phyloP scores from a whole-genome alignment of 2,329 filamentous ascomycete genomes.

The Calonectria crousiana region DNA sequence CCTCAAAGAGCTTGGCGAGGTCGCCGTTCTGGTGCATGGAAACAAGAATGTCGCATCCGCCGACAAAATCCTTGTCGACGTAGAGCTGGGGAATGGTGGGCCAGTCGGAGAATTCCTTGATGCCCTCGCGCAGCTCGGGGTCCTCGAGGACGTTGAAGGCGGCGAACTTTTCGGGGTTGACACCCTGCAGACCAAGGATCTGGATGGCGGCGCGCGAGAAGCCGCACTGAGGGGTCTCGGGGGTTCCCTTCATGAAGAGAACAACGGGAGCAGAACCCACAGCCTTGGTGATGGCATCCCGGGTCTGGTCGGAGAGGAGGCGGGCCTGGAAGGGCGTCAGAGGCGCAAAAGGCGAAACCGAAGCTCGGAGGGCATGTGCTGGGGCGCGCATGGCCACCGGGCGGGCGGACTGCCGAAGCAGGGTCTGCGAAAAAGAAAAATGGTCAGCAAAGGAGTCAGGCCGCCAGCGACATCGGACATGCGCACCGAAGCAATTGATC shows the following conservation, averaged over 20 bases:
- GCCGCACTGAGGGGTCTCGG: conserved; percentile 94
- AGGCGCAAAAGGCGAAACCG: conserved; percentile 36
- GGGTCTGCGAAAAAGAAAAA: conserved; percentile 39
- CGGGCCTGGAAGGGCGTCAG: conserved; percentile 63
- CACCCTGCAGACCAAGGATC: conserved; percentile 93
- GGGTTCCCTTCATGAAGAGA: conserved; percentile 99
- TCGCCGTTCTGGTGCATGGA: conserved; percentile 98
- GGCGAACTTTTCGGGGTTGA: conserved; percentile 96
- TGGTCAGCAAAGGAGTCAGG: conserved; percentile 22
- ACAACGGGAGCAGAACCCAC: conserved; percentile 91
- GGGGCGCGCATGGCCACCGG: conserved; percentile 46
- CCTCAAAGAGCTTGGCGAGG: conserved; percentile 89
- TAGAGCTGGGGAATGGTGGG: conserved; percentile 98
- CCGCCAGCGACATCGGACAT: not conserved
- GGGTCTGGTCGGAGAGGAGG: conserved; percentile 83
- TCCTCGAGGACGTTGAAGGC: conserved; percentile 98
- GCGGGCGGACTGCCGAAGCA: conserved; percentile 53
- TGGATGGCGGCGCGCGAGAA: conserved; percentile 97
- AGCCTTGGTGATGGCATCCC: conserved; percentile 88
- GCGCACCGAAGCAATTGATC: conserved; percentile 43
- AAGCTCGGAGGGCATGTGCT: conserved; percentile 39
- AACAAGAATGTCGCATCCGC: conserved; percentile 97
- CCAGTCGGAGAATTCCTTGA: conserved; percentile 99
- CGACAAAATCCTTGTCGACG: conserved; percentile 94
- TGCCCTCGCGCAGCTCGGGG: conserved; percentile 85